Percentiles rank a stretch among this genome's conserved stretches.
These are phyloP conservation scores for Triangularia setosa DNA, from an alignment of 2,329 filamentous ascomycete species.

Conservation along the genomic window DNA sequence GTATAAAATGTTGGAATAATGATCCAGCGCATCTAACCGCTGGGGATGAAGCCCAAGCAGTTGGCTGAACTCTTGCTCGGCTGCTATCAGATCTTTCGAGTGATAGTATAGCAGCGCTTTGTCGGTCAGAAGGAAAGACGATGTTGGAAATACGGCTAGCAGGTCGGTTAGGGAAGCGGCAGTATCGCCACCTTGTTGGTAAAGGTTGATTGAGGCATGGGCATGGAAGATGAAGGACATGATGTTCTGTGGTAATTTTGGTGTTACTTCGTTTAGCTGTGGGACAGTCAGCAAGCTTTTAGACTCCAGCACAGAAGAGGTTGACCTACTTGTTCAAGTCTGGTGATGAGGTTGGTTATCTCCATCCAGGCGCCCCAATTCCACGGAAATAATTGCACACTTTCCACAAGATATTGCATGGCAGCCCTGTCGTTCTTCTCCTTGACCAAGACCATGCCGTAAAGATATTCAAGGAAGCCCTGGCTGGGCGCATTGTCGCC, in stretches of 20 bases:
- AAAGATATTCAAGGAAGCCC: conserved; percentile 92
- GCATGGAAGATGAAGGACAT: conserved; percentile 93
- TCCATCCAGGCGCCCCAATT: conserved; percentile 98
- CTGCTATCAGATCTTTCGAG: conserved; percentile 71
- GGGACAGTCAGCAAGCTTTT: conserved; percentile 27
- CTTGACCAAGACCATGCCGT: conserved; percentile 85
- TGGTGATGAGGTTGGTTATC: conserved; percentile 73
- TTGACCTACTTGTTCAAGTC: conserved; percentile 71
- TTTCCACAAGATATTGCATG: conserved; percentile 80
- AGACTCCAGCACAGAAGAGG: not conserved
- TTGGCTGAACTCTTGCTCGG: conserved; percentile 68
- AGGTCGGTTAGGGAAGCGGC: conserved; percentile 74
- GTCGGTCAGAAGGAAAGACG: conserved; percentile 86
- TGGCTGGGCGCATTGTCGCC: conserved; percentile 63
- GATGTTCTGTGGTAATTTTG: conserved; percentile 80
- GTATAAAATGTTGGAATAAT: conserved; percentile 96
- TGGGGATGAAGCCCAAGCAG: conserved; percentile 71
- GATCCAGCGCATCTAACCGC: conserved; percentile 83
- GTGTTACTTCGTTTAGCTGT: conserved; percentile 67
- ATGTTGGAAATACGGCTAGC: conserved; percentile 78
- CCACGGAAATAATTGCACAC: conserved; percentile 85
- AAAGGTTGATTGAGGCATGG: conserved; percentile 85
- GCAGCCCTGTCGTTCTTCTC: conserved; percentile 86
- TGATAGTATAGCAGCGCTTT: conserved; percentile 87
- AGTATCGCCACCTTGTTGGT: conserved; percentile 74